Conservation (phyloP, 768 basidiomycete genomes). For the Collybia nuda region DNA sequence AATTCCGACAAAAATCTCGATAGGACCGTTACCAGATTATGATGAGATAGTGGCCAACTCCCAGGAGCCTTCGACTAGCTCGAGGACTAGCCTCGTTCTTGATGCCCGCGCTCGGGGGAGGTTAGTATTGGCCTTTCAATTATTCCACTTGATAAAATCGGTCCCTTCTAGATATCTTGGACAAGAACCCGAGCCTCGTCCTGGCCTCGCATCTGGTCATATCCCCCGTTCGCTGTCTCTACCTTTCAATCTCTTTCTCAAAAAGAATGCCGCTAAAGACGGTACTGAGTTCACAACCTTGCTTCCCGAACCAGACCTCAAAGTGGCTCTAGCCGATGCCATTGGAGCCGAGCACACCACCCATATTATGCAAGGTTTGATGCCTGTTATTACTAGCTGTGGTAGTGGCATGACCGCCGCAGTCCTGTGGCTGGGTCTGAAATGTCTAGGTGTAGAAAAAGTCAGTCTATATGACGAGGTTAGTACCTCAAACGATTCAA, state of each 20-base stretch:
- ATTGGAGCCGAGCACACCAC: conserved; percentile 59
- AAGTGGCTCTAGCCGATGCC: conserved; percentile 55
- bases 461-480: conserved; percentile 95
- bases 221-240: conserved; percentile 86
- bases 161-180: conserved; percentile 65
- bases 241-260: conserved; percentile 78
- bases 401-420: conserved; percentile 99
- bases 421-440: conserved; percentile 90
- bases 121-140: conserved; percentile 36
- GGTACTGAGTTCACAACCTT: conserved; percentile 58
- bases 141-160: neutral
- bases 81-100: conserved; percentile 66
- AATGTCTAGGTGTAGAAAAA: conserved; percentile 59
- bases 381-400: conserved; percentile 72
- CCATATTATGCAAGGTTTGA: conserved; percentile 59
- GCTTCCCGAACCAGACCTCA: conserved; percentile 57
- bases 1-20: too few species aligned
- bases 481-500: conserved; percentile 14
- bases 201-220: conserved; percentile 87
- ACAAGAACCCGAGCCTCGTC: conserved; percentile 83
- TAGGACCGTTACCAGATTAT: conserved; percentile 52
- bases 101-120: conserved; percentile 87
- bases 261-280: conserved; percentile 35
- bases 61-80: conserved; percentile 39
- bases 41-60: conserved; percentile 80